Percentiles rank a stretch among this genome's conserved stretches.
phyloP scores from a whole-genome alignment of 2,329 filamentous ascomycete genomes.

The Xylaria sp. region DNA sequence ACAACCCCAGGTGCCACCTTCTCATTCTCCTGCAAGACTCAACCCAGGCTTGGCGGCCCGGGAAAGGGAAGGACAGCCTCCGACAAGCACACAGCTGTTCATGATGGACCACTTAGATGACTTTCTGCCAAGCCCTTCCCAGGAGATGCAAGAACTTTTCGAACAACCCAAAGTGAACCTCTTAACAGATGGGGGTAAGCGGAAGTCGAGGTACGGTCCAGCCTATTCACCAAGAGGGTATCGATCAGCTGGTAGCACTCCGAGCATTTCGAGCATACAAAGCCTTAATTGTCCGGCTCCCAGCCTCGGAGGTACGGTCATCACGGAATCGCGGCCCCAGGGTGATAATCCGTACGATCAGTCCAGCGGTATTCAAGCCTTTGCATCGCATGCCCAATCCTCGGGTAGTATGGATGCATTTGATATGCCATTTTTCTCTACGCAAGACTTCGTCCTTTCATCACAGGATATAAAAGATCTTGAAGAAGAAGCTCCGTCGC shows the following conservation, averaged over 20 bases:
- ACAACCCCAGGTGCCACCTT: constrained; percentile 13
- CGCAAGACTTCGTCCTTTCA: constrained; percentile 50
- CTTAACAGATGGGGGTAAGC: constrained; percentile 30
- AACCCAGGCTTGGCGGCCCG: constrained; percentile 1
- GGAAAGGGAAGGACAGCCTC: constrained; percentile 26
- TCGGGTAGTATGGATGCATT: constrained; percentile 13
- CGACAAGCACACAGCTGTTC: constrained; percentile 56
- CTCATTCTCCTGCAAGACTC: background rate
- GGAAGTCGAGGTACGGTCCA: constrained; percentile 20
- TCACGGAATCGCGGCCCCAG: background rate
- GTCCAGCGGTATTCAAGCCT: background rate
- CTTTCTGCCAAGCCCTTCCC: constrained; percentile 59
- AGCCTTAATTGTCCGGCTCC: background rate
- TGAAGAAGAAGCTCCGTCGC: constrained; percentile 32
- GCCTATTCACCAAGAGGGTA: background rate
- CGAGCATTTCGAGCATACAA: background rate
- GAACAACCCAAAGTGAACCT: constrained; percentile 38
- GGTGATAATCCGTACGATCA: background rate
- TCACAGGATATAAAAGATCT: constrained; percentile 52
- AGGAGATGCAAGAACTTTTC: constrained; percentile 56
- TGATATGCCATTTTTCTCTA: constrained; percentile 43
- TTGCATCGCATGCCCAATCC: background rate
- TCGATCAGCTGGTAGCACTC: background rate
- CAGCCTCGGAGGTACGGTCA: background rate
- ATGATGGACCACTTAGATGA: constrained; percentile 53